Base-by-base conservation (phyloP, 768 basidiomycete species). In the Gloeopeniophorella convolvens region DNA sequence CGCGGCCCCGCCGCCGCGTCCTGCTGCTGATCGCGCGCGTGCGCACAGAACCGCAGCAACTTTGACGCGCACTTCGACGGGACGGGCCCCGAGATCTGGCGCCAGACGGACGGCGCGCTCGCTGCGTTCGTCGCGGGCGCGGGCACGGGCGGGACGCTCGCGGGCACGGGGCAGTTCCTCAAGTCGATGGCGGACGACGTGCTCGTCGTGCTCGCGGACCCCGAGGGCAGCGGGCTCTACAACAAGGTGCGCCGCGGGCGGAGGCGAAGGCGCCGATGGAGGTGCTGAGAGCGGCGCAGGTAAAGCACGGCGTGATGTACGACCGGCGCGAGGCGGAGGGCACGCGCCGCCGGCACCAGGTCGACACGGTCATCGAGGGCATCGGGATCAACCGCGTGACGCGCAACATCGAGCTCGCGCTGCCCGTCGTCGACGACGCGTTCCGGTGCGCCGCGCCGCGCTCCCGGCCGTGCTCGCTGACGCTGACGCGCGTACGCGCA, bases 61-160 rank as follows among this genome's bases (percentile, higher is more conserved):
- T 91, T 82, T 63, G 75, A 84, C 46, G 92, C 95, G 0, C 96
- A 99, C 64, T 90, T 77, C 56, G 67, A 79, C 28, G 89, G 89
- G 5, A 97, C 96, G 0, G 96, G 90, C 0, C 93, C 92, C 0
- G 96, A 98, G 70, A 89, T 98, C 28, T 92, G 92, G 85, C 74
- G 83, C 35, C 96, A 99, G 64, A 91, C 89, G 6, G 84, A 83
- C 60, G 93, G 93, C 10, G 68, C 70, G 23, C 54, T 96, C 1
- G 76, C 88, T 61, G 91, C 85, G 5, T 97, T 97, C 60, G 83
- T 98, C 34, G 80, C 84, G 24, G 95, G 95, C 1, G 92, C 95
- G 48, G 90, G 92, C n/a, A 97, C 95, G 2, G 95, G 96, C 5
- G 96, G 96, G 11, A 98, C 95, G 3, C 79, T 99, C 43, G 85